These are phyloP conservation scores for Rhodotorula sp. DNA, from an alignment of 1,284 basidiomycete genomes.

Conservation along the genomic window DNA sequence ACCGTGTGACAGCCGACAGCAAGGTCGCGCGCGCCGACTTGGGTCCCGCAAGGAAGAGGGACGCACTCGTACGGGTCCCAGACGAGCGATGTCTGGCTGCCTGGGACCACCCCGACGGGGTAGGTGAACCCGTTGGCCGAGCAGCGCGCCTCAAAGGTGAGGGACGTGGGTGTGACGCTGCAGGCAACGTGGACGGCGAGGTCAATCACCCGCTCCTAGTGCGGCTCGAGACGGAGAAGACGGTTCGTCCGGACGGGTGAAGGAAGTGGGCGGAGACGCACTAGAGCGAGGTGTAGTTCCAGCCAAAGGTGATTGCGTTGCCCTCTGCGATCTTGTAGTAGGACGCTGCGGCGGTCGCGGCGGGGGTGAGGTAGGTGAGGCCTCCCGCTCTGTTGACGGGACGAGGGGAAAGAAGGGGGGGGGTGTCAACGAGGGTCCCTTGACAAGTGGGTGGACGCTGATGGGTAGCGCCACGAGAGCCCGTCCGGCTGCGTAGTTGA, in stretches of 20 bases:
- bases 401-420: conserved; percentile 44
- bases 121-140: conserved; percentile 81
- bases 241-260: not conserved
- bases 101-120: conserved; percentile 74
- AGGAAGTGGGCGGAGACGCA: conserved; percentile 3
- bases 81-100: conserved; percentile 67
- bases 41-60: not conserved
- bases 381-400: conserved; percentile 57
- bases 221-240: not conserved
- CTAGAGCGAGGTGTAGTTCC: conserved; percentile 78
- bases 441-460: not conserved
- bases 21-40: no score
- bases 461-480: not conserved
- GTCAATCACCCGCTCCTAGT: no score
- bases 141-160: conserved; percentile 80
- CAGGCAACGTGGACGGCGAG: not conserved
- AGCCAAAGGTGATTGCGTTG: conserved; percentile 81
- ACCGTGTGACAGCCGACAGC: no score
- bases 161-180: conserved; percentile 62
- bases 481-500: not conserved
- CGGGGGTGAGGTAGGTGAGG: conserved; percentile 74
- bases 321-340: conserved; percentile 79
- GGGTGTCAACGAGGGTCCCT: not conserved
- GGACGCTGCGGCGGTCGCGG: conserved; percentile 68
- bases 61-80: conserved; percentile 71